Percentiles rank a stretch among this genome's conserved stretches.
phyloP scores from a whole-genome alignment of 495 filamentous ascomycete species.

The Penicillium parvum region DNA sequence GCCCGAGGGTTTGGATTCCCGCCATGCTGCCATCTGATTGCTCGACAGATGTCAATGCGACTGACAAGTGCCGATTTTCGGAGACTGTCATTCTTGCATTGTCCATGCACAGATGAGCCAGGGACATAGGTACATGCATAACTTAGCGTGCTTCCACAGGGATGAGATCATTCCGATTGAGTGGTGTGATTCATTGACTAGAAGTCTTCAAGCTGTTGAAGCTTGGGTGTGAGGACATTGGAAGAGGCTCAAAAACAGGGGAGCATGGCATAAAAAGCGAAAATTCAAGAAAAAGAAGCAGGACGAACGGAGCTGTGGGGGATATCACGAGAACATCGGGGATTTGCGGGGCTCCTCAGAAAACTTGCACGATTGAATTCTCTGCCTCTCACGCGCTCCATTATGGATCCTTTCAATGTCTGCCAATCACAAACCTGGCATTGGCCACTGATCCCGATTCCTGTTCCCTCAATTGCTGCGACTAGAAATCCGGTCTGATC shows the following conservation, averaged over 20 bases:
- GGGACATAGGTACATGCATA: no score
- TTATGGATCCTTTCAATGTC: no score
- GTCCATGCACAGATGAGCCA: no score
- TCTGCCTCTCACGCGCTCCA: not conserved
- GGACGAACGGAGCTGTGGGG: not conserved
- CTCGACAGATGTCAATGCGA: not conserved
- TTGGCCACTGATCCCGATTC: no score
- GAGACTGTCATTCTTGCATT: not conserved
- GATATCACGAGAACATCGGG: constrained; percentile 8
- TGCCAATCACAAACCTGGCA: constrained; percentile 16
- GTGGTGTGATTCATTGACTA: no score
- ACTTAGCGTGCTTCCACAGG: no score
- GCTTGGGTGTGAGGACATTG: no score
- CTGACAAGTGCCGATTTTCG: constrained; percentile 1
- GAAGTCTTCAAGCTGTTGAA: no score
- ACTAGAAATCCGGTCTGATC: no score
- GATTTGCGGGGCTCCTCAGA: constrained; percentile 8
- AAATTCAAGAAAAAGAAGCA: not conserved
- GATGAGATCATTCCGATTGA: no score
- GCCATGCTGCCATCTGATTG: no score
- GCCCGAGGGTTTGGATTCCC: no score
- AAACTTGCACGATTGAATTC: not conserved
- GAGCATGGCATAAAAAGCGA: not conserved
- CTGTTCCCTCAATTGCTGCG: constrained; percentile 14
- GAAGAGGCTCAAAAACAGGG: not conserved